phyloP scores from a whole-genome alignment of 495 filamentous ascomycete genomes.

The Penicillium atrosanguineum region DNA sequence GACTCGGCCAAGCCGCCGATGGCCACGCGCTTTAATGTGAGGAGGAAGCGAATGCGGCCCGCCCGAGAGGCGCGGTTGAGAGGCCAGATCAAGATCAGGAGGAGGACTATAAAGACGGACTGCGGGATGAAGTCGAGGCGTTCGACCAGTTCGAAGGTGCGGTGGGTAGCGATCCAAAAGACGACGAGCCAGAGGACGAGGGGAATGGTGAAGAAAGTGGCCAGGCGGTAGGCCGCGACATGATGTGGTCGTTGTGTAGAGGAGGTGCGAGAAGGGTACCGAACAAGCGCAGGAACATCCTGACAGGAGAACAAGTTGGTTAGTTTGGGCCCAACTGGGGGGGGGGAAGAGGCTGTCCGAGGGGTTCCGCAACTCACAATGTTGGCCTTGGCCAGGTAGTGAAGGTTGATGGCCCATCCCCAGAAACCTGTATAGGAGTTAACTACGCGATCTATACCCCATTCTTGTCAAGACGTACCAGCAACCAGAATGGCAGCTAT shows the following conservation, averaged over 20 bases:
- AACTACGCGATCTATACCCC: neutral
- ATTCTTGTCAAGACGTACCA: conserved; percentile 48
- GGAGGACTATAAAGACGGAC: conserved; percentile 67
- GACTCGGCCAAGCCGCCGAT: conserved; percentile 78
- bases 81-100: conserved; percentile 68
- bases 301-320: conserved; percentile 20
- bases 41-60: conserved; percentile 73
- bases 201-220: conserved; percentile 67
- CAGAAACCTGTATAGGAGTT: conserved; percentile 63
- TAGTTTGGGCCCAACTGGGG: neutral
- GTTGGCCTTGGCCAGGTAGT: conserved; percentile 68
- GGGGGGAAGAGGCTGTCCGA: neutral
- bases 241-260: conserved; percentile 69
- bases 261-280: conserved; percentile 68
- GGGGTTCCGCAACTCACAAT: conserved; percentile 54
- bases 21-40: conserved; percentile 66
- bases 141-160: conserved; percentile 62
- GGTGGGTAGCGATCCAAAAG: conserved; percentile 81
- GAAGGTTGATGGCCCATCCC: conserved; percentile 87
- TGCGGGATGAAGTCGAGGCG: conserved; percentile 80
- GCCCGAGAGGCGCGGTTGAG: conserved; percentile 64
- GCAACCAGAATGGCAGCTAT: conserved; percentile 75
- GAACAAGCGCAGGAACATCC: conserved; percentile 77
- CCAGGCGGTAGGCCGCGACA: conserved; percentile 77
- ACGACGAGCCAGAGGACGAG: conserved; percentile 65